phyloP scores from a whole-genome alignment of 345 rosid genomes.

The Jatropha curcas region DNA sequence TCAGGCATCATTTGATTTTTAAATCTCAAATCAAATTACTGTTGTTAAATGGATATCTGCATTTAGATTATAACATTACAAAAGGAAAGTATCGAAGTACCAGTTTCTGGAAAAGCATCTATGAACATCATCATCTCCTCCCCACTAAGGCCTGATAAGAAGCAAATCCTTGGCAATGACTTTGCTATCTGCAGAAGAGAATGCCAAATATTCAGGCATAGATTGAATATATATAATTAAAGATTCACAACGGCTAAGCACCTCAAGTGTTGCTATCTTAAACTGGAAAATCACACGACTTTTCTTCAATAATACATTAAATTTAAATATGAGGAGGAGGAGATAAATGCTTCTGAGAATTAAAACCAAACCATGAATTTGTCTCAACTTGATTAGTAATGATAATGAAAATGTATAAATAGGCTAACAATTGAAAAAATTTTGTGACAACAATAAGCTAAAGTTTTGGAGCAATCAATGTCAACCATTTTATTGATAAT shows the following conservation, averaged over 20 bases:
- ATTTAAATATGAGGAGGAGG: not conserved
- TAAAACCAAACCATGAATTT: not conserved
- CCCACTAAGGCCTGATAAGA: slow-evolving; percentile 82
- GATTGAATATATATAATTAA: not conserved
- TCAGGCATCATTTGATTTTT: not conserved
- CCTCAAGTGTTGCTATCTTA: not conserved
- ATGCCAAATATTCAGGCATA: not conserved
- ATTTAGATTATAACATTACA: not conserved
- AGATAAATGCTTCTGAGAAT: not conserved
- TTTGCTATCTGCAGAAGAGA: slow-evolving; percentile 48
- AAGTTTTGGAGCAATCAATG: not conserved
- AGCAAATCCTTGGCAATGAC: slow-evolving; percentile 75
- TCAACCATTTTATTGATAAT: not conserved
- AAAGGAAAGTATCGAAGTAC: slow-evolving; percentile 28
- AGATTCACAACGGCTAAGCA: not conserved
- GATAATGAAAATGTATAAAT: no score
- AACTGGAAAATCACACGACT: not conserved
- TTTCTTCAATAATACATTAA: not conserved
- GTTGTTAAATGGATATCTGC: not conserved
- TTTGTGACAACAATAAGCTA: no score
- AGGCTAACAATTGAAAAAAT: not conserved
- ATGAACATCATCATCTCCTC: slow-evolving; percentile 97
- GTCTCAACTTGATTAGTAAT: not conserved
- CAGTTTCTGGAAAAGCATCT: slow-evolving; percentile 77
- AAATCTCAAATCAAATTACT: not conserved